A percentile compares a stretch with the other conserved stretches of the same genome.
Evolutionary conservation across 192 early-diverging fungal genomes (phyloP).

Genomic region (Funneliformis geosporum): DNA sequence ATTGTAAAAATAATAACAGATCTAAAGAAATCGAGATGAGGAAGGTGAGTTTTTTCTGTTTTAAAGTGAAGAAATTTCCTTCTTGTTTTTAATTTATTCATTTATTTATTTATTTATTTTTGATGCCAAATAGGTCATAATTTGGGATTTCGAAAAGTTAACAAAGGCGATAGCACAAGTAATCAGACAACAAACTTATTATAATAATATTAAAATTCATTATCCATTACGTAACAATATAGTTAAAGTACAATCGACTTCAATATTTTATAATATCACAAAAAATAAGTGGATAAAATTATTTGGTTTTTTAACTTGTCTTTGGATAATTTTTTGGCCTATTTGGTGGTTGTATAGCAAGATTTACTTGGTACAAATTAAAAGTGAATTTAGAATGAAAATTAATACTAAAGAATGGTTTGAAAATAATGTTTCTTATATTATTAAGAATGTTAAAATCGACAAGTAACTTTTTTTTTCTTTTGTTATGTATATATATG

Average conservation of each 20-base stretch:
- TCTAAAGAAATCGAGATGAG: conserved; percentile 45
- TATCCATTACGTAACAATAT: conserved; percentile 39
- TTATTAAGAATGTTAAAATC: background rate
- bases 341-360: conserved; percentile 39
- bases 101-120: too few relatives aligned
- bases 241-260: conserved; percentile 36
- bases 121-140: conserved; percentile 23
- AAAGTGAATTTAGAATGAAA: conserved; percentile 44
- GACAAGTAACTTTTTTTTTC: too few relatives aligned
- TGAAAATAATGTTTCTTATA: background rate
- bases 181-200: conserved; percentile 38
- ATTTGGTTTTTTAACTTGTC: conserved; percentile 34
- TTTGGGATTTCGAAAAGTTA: conserved; percentile 43
- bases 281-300: conserved; percentile 33
- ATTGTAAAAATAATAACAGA: conserved; percentile 36
- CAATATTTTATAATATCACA: conserved; percentile 34
- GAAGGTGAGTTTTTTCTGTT: conserved; percentile 41
- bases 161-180: conserved; percentile 37
- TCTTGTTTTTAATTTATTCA: background rate
- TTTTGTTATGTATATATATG: too few relatives aligned
- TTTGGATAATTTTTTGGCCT: conserved; percentile 41
- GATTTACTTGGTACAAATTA: conserved; percentile 27
- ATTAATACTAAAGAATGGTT: conserved; percentile 38
- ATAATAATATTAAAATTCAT: conserved; percentile 39
- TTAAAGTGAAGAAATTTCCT: too few relatives aligned